phyloP scores from a whole-genome alignment of 2,329 filamentous ascomycete species.

The Penicillium brasilianum region DNA sequence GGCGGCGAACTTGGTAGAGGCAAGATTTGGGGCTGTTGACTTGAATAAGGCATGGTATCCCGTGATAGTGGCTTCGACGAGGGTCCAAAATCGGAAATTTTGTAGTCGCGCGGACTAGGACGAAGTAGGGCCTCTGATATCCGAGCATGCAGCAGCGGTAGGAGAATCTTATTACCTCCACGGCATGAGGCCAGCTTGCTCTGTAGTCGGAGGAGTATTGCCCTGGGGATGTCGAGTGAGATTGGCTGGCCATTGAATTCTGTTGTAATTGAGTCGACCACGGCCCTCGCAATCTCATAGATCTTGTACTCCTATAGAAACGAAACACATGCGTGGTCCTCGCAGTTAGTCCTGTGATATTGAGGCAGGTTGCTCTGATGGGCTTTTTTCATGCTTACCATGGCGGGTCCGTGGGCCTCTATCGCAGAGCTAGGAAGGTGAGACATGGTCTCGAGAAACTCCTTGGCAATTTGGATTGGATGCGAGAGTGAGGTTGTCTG shows the following conservation, averaged over 20 bases:
- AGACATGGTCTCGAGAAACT: conserved; percentile 1
- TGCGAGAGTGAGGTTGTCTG: neutral
- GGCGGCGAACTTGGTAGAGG: neutral
- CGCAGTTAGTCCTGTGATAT: neutral
- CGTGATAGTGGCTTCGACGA: neutral
- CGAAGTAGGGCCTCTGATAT: neutral
- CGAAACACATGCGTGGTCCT: neutral
- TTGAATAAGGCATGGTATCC: neutral
- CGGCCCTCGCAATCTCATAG: conserved; percentile 2
- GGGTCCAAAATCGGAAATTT: neutral
- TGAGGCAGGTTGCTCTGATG: too few species aligned
- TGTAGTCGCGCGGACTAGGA: neutral
- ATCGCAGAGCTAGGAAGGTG: conserved; percentile 5
- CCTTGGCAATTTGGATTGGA: conserved; percentile 5
- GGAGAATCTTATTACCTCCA: conserved; percentile 1
- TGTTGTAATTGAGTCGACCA: conserved; percentile 1
- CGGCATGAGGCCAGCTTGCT: conserved; percentile 5
- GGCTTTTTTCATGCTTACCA: neutral
- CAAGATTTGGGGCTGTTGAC: neutral
- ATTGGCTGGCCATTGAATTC: conserved; percentile 3
- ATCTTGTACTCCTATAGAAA: neutral
- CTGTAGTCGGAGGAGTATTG: conserved; percentile 3
- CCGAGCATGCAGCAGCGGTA: conserved; percentile 5
- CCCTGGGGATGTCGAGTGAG: conserved; percentile 1
- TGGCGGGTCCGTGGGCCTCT: conserved; percentile 3